Conservation (phyloP, 208 protist genomes). For the Crithidia sp. region DNA sequence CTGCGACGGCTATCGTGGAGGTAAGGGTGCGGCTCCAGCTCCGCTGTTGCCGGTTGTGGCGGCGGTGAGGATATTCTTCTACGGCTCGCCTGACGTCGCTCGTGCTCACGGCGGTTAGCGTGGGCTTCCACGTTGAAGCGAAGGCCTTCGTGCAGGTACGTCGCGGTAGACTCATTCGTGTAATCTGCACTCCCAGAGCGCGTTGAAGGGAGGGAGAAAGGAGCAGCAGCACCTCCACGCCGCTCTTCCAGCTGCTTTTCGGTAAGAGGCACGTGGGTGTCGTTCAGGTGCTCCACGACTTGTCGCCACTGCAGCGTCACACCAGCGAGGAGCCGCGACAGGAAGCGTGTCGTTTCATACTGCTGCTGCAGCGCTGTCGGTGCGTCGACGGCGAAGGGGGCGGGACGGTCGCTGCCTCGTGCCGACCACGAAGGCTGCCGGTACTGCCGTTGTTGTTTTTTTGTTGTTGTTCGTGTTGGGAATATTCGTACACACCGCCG, state of each 20-base stretch:
- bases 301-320: slow-evolving; percentile 28
- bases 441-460: not conserved
- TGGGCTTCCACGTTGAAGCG: slow-evolving; percentile 13
- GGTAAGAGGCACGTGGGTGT: not conserved
- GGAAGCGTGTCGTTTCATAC: slow-evolving; percentile 19
- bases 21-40: not conserved
- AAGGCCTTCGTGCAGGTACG: slow-evolving; percentile 17
- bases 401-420: not conserved
- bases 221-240: not conserved
- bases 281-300: slow-evolving; percentile 24
- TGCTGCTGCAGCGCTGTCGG: slow-evolving; percentile 22
- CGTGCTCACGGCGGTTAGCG: not conserved
- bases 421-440: not conserved
- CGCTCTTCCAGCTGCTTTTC: not conserved
- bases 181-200: not conserved
- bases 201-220: not conserved
- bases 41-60: not conserved
- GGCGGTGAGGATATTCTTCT: no score
- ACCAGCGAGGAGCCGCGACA: slow-evolving; percentile 28
- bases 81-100: not conserved
- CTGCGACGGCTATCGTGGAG: not conserved
- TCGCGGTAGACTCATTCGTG: not conserved
- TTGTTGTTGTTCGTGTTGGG: not conserved
- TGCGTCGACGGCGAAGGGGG: not conserved
- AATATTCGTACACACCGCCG: not conserved